Base-by-base conservation (phyloP, 768 basidiomycete species). In the Agaricus blazei region DNA sequence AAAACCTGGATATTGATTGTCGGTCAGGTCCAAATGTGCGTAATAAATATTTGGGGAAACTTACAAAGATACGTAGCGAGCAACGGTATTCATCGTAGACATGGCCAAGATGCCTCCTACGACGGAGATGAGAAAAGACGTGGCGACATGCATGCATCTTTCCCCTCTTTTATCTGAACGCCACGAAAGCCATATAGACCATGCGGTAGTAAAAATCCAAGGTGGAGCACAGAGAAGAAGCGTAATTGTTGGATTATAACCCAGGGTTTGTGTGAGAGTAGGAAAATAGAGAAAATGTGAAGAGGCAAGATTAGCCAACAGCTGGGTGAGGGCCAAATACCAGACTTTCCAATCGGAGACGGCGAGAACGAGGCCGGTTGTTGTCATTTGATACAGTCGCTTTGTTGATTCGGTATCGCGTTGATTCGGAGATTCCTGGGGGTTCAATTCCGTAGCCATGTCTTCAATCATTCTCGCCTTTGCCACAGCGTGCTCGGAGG, bases 281-380 rank as follows among this genome's bases (percentile, higher is more conserved):
- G 85, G 87, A 68, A 89, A 89, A 67, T 82, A 88, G 38, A 82
- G 81, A 63, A 84, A 83, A 73, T 88, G 89, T 3, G 79, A 81
- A 26, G 87, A 64, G 19, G 83, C 78, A 42, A 84, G 66, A 37
- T 82, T 79, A 45, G 77, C 69, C n/a, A 65, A 62, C 12, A 67
- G 66, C 19, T 74, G 55, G 8, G 68, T 63, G 4, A 72, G 36
- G 4, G 74, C 66, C 51, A 76, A 68, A 70, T 71, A 85, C 84
- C 88, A 91, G 54, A 90, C 85, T 67, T 85, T 86, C 79, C 79
- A 76, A 64, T 91, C 90, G 7, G 75, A 72, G 52, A 90, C 41
- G 9, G 89, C 88, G 59, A 85, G 63, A 8, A 68, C 59, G 3
- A 91, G 64, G 7, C 87, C 87, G 26, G 65, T 29, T 8, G 40